A percentile compares a stretch with the other conserved stretches of the same genome.
Evolutionary conservation across 768 basidiomycete genomes (phyloP).

Genomic region (Panus rudis): DNA sequence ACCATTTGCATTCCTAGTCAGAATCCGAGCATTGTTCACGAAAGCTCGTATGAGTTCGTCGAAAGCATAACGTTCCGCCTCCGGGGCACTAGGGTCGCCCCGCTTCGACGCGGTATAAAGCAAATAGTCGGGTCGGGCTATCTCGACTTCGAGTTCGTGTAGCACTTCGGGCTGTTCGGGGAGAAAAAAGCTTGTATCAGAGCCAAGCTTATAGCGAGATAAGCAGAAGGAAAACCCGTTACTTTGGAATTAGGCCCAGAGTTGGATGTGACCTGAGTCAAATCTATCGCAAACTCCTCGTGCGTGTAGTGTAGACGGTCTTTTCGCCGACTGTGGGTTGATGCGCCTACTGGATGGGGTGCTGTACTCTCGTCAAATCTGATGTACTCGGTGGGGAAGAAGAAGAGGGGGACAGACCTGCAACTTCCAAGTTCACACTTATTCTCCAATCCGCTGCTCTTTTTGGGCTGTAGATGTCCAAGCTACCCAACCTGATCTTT

Average conservation of each 20-base stretch:
- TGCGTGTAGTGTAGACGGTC: conserved; percentile 91
- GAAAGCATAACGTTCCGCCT: conserved; percentile 67
- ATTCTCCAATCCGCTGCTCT: conserved; percentile 85
- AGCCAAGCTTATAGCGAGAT: conserved; percentile 16
- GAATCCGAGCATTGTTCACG: conserved; percentile 87
- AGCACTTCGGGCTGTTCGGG: conserved; percentile 45
- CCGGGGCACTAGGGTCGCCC: conserved; percentile 48
- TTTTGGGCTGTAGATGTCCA: conserved; percentile 85
- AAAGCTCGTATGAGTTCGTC: conserved; percentile 90
- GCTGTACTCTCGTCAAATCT: conserved; percentile 33
- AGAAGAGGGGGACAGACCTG: conserved; percentile 46
- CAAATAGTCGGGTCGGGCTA: conserved; percentile 64
- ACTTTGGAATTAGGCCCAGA: conserved; percentile 43
- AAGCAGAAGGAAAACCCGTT: too few species aligned
- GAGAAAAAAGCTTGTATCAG: conserved; percentile 1
- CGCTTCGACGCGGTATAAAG: conserved; percentile 66
- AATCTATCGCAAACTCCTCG: conserved; percentile 87
- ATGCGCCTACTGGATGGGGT: conserved; percentile 56
- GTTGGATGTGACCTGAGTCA: conserved; percentile 80
- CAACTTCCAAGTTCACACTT: conserved; percentile 87
- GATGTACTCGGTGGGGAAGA: too few species aligned
- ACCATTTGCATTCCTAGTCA: conserved; percentile 60
- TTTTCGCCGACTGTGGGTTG: conserved; percentile 64
- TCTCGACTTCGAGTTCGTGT: conserved; percentile 91
- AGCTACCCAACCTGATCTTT: conserved; percentile 79